phyloP scores from a whole-genome alignment of 2,329 filamentous ascomycete genomes.

The Dactylonectria estremocensis region DNA sequence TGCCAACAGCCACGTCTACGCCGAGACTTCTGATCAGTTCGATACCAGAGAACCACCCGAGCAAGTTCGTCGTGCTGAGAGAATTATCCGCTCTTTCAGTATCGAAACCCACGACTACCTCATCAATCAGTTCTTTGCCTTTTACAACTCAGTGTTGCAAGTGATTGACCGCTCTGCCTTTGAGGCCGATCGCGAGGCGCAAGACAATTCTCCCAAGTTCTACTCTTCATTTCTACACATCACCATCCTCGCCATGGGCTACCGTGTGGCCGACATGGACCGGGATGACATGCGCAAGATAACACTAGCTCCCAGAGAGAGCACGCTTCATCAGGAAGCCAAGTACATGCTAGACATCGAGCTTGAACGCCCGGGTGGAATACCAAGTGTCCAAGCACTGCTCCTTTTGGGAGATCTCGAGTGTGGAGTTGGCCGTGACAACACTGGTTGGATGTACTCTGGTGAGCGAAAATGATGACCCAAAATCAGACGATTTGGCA shows the following conservation, averaged over 20 bases:
- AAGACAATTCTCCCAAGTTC: constrained; percentile 59
- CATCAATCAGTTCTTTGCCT: constrained; percentile 66
- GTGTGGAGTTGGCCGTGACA: constrained; percentile 68
- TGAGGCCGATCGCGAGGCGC: constrained; percentile 61
- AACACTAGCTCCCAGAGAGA: constrained; percentile 63
- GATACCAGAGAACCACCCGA: constrained; percentile 59
- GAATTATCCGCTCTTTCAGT: constrained; percentile 62
- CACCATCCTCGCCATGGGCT: constrained; percentile 66
- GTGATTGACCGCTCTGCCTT: constrained; percentile 66
- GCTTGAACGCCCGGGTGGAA: constrained; percentile 66
- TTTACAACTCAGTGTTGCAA: constrained; percentile 65
- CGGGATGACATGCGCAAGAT: constrained; percentile 65
- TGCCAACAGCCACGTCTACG: constrained; percentile 68
- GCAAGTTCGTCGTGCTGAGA: constrained; percentile 62
- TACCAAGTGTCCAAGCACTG: constrained; percentile 67
- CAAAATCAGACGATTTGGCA: too few relatives aligned
- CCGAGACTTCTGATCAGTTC: constrained; percentile 54
- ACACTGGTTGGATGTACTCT: constrained; percentile 69
- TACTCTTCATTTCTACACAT: constrained; percentile 69
- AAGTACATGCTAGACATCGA: constrained; percentile 69
- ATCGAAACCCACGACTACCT: constrained; percentile 67
- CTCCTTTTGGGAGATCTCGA: constrained; percentile 68
- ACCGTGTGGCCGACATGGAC: constrained; percentile 64
- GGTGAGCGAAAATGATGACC: constrained; percentile 54
- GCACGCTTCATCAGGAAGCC: constrained; percentile 67